Conservation (phyloP, 129 eudicot genomes). For the Lonicera japonica region DNA sequence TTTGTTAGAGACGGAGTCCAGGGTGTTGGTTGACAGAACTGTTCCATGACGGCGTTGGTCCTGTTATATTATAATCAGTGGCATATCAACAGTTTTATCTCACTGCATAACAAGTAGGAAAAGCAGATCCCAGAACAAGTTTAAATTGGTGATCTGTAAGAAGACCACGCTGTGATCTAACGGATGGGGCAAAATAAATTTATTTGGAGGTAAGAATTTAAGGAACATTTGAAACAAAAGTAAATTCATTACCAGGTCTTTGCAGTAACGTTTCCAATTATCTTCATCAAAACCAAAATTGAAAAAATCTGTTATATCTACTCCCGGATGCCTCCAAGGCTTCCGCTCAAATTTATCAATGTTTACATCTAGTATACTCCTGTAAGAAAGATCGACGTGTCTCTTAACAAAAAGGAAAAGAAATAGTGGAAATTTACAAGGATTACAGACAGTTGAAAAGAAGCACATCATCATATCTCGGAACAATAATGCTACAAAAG, state of each 20-base stretch:
- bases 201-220: not conserved
- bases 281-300: slow-evolving; percentile 72
- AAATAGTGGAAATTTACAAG: no score
- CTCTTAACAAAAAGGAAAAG: no score
- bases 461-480: no score
- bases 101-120: not conserved
- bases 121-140: slow-evolving; percentile 1
- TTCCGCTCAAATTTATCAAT: slow-evolving; percentile 50
- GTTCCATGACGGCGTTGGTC: slow-evolving; percentile 38
- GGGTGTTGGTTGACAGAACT: slow-evolving; percentile 7
- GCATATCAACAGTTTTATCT: slow-evolving; percentile 1
- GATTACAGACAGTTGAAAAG: no score
- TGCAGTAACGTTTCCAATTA: slow-evolving; percentile 65
- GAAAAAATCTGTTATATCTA: slow-evolving; percentile 64
- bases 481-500: not conserved
- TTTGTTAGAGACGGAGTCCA: slow-evolving; percentile 11
- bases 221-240: not conserved
- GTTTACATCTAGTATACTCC: slow-evolving; percentile 69
- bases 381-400: slow-evolving; percentile 20
- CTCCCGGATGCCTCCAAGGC: slow-evolving; percentile 61
- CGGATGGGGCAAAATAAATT: not conserved
- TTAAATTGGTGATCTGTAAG: not conserved
- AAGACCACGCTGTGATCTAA: slow-evolving; percentile 1
- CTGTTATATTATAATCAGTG: slow-evolving; percentile 28
- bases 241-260: slow-evolving; percentile 40